Evolutionary conservation across 2,329 filamentous ascomycete species (phyloP).

Genomic region (Penicillium sp.): DNA sequence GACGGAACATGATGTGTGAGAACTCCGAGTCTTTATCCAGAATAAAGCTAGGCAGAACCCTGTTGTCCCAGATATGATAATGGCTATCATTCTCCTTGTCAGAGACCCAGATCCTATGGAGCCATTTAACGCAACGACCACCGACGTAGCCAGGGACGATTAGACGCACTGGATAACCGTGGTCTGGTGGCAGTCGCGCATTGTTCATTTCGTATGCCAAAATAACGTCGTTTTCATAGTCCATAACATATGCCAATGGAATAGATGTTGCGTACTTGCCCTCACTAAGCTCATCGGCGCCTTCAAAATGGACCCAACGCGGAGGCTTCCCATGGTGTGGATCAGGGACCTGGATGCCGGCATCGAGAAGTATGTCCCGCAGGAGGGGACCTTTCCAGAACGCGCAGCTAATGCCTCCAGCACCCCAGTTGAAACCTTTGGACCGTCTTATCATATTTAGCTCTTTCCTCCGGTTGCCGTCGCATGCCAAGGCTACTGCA

Average conservation of each 20-base stretch:
- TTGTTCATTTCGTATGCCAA: constrained; percentile 66
- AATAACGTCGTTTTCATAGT: constrained; percentile 50
- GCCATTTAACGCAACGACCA: constrained; percentile 56
- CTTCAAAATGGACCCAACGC: background rate
- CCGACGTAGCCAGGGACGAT: constrained; percentile 61
- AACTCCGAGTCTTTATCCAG: background rate
- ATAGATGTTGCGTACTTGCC: background rate
- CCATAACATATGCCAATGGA: background rate
- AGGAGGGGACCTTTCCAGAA: background rate
- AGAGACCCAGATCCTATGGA: constrained; percentile 21
- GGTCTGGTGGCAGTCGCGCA: constrained; percentile 54
- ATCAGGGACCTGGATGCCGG: background rate
- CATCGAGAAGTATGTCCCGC: background rate
- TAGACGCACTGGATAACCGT: constrained; percentile 55
- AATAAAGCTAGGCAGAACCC: background rate
- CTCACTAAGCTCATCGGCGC: background rate
- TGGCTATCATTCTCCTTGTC: background rate
- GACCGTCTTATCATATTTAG: background rate
- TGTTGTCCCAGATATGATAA: background rate
- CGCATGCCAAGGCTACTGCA: background rate
- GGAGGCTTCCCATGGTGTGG: background rate
- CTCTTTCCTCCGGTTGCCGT: background rate
- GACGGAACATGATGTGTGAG: background rate
- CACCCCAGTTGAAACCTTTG: background rate
- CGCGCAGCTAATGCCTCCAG: background rate